These are phyloP conservation scores for Sporothrix protearum DNA, from an alignment of 2,329 filamentous ascomycete species.

Conservation along the genomic window DNA sequence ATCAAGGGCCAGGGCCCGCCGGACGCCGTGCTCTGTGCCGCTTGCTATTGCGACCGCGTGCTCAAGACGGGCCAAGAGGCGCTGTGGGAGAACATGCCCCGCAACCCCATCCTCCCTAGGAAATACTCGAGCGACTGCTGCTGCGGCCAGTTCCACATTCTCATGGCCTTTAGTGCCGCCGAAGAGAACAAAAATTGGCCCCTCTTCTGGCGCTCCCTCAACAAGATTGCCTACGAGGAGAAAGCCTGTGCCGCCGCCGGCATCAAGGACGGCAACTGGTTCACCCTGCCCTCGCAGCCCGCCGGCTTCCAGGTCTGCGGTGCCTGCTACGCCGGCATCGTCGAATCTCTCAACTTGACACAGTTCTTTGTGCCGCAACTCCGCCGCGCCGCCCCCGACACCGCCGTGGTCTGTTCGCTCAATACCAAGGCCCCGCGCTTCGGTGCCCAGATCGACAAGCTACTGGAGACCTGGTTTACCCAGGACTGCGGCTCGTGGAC, in stretches of 20 bases:
- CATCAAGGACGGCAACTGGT: slow-evolving; percentile 36
- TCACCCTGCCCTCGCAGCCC: slow-evolving; percentile 36
- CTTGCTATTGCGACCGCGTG: slow-evolving; percentile 41
- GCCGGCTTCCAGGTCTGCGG: slow-evolving; percentile 38
- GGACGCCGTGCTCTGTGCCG: slow-evolving; percentile 36
- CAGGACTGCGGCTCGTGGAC: not conserved
- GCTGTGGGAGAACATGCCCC: slow-evolving; percentile 25
- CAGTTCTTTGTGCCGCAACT: slow-evolving; percentile 34
- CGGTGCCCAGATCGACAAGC: not conserved
- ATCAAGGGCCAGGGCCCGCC: slow-evolving; percentile 29
- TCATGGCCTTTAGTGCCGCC: slow-evolving; percentile 35
- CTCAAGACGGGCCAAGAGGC: slow-evolving; percentile 29
- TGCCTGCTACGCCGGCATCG: slow-evolving; percentile 36
- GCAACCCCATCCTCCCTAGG: slow-evolving; percentile 28
- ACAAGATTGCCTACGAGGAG: slow-evolving; percentile 31
- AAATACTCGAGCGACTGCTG: slow-evolving; percentile 27
- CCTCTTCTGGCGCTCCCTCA: slow-evolving; percentile 37
- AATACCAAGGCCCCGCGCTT: slow-evolving; percentile 35
- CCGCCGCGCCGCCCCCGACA: slow-evolving; percentile 23
- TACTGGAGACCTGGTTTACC: slow-evolving; percentile 20
- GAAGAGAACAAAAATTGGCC: slow-evolving; percentile 33
- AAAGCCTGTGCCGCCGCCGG: slow-evolving; percentile 36
- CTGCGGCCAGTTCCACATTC: slow-evolving; percentile 33
- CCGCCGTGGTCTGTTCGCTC: slow-evolving; percentile 36
- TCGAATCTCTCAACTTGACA: slow-evolving; percentile 34